Percentiles rank a stretch among this genome's conserved stretches.
Evolutionary conservation across 345 rosid genomes (phyloP).

Genomic region (Hibiscus tridactylites): DNA sequence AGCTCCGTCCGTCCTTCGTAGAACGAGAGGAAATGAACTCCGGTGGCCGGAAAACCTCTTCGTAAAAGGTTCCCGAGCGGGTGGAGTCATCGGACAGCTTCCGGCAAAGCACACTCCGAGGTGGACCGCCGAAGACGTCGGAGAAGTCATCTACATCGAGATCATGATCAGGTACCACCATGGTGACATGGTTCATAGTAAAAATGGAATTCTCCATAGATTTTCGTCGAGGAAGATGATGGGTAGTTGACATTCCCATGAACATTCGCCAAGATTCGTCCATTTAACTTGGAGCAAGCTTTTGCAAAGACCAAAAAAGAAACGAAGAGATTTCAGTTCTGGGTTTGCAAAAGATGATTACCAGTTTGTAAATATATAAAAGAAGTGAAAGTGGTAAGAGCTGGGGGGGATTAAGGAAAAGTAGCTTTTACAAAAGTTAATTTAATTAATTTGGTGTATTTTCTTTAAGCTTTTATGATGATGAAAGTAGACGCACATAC

Average conservation of each 20-base stretch:
- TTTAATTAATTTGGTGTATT: neutral
- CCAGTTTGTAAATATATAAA: neutral
- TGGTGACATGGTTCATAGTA: neutral
- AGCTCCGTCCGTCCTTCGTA: constrained; percentile 40
- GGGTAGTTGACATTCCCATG: constrained; percentile 45
- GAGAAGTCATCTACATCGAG: constrained; percentile 30
- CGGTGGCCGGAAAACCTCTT: constrained; percentile 55
- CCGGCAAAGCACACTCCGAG: constrained; percentile 51
- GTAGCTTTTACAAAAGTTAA: neutral
- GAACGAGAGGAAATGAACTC: constrained; percentile 18
- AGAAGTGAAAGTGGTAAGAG: neutral
- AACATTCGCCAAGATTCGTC: constrained; percentile 80
- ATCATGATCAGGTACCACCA: constrained; percentile 9
- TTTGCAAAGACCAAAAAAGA: neutral
- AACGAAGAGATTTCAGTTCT: neutral
- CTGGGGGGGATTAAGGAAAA: neutral
- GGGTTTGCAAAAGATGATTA: neutral
- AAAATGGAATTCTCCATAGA: constrained; percentile 25
- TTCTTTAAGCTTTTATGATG: neutral
- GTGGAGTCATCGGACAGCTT: constrained; percentile 53
- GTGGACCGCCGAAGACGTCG: constrained; percentile 61
- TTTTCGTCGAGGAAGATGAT: constrained; percentile 32
- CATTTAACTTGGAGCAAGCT: constrained; percentile 22
- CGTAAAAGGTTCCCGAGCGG: constrained; percentile 46
- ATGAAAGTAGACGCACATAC: constrained; percentile 2